Base-by-base conservation (phyloP, 495 filamentous ascomycete genomes). In the Neurospora tetrasperma region DNA sequence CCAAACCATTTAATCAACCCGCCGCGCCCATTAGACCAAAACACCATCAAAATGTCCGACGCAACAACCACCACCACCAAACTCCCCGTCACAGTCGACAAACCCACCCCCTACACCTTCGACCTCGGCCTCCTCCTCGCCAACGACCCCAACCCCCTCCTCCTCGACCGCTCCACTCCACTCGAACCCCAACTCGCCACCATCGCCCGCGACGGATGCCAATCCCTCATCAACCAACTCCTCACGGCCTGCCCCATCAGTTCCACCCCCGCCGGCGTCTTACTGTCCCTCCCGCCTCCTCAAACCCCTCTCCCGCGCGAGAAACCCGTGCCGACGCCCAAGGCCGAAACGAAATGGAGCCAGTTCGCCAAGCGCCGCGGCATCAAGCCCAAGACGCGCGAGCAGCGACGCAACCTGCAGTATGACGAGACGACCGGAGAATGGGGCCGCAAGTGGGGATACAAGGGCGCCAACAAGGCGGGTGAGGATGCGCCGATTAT, bases 301-400 rank as follows among this genome's bases (percentile, higher is more conserved):
- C 82, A 86, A 5, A 95, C 90, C 1, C 78, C 85, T 0, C 84
- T 97, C 0, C 96, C 96, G 6, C 91, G 96, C 70, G 93, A 96
- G 82, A 99, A 99, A 84, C 92, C 93, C 5, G 82, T 98, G 0
- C 96, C 96, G 1, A 84, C 86, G 39, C 86, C 89, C 69, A 97
- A 94, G 84, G 82, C 89, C 35, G 90, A 90, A 71, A 98, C 96
- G 69, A 97, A 93, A 80, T 99, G 96, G 96, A 90, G 96, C 80
- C 88, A 90, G 69, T 99, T 99, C 83, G 96, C 96, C 23, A 90
- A 89, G 83, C 97, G 95, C 87, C 96, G 97, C 84, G 96, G 96
- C 40, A 98, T 99, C 80, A 89, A 91, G 83, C 86, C 90, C 74
- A 94, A 93, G 86, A 89, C 89, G 80, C 82, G 85, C 73, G 85